Percentiles rank a stretch among this genome's conserved stretches.
Conservation (phyloP, 2,329 filamentous ascomycete species). For the Xylaria digitata region DNA sequence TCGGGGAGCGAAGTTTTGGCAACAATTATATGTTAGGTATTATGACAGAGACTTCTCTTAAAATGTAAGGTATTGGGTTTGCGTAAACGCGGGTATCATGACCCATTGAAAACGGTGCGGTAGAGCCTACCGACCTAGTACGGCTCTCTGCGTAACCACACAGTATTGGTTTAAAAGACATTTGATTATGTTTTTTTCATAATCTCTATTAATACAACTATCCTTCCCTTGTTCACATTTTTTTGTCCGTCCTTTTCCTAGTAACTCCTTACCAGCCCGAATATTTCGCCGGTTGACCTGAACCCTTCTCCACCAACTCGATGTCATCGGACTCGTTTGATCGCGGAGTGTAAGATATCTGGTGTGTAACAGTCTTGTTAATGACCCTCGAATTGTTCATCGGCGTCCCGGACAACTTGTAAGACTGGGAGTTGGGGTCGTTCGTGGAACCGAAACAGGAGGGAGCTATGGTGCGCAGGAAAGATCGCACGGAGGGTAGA, state of each 20-base stretch:
- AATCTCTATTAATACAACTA: too few species aligned
- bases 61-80: too few species aligned
- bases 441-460: slow-evolving; percentile 30
- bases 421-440: slow-evolving; percentile 26
- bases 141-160: too few species aligned
- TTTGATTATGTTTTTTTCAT: too few species aligned
- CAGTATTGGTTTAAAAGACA: too few species aligned
- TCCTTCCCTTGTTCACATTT: too few species aligned
- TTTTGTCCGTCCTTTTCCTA: not conserved
- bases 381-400: slow-evolving; percentile 25
- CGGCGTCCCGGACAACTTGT: slow-evolving; percentile 23
- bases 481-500: slow-evolving; percentile 30
- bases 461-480: slow-evolving; percentile 17
- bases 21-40: too few species aligned
- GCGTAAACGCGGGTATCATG: too few species aligned
- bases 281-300: slow-evolving; percentile 24
- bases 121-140: too few species aligned
- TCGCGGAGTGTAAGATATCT: slow-evolving; percentile 23
- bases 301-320: slow-evolving; percentile 26
- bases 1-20: too few species aligned
- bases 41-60: too few species aligned
- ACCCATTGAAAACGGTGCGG: too few species aligned
- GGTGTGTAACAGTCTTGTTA: slow-evolving; percentile 28
- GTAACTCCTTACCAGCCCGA: slow-evolving; percentile 18
- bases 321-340: slow-evolving; percentile 29